Base-by-base conservation (phyloP, 805 yeast genomes). In the Hanseniaspora clermontiae region DNA sequence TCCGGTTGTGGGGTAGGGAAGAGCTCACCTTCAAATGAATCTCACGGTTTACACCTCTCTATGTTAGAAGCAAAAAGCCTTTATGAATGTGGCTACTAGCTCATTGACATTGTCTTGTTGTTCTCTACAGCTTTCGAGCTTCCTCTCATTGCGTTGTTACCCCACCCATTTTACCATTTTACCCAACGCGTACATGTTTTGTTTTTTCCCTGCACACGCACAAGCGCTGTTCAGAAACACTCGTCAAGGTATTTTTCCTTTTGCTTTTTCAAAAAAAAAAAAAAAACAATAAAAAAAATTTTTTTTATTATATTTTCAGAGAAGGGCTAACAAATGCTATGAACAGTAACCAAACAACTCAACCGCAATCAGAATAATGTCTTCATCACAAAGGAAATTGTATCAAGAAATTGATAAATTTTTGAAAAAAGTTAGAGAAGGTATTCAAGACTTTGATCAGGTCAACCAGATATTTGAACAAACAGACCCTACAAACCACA, bases 351-450 rank as follows among this genome's bases (percentile, higher is more conserved):
- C 37, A 24, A 24, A 24, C 27, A 24, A 4, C 37, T 34, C 14
- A 11, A 34, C 14, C 3, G 37, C 37, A 34, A 10, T 15, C 14
- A 12, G 32, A n/a, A 36, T 46, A 47, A 75, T 75, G 78, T 74
- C 57, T 10, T 53, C 57, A n/a, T 46, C 78, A 20, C 77, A 73
- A 62, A 70, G 78, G 62, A 75, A 74, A 60, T 60, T 75, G 49
- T 73, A 73, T 56, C 78, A 75, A 70, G 97, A 91, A 74, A 87
- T 93, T 67, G 98, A 91, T 71, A 87, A 90, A 66, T 88, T 90
- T 64, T 79, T 85, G 72, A 88, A 93, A 70, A 88, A 93, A 69
- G 95, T 93, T 55, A 80, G 82, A 58, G 98, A 91, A 73, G 98
- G 98, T 10, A 77, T 91, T 45, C 82, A 79, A 55, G 84, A 81